A percentile compares a stretch with the other conserved stretches of the same genome.
phyloP scores from a whole-genome alignment of 78 protist genomes.

The Pigoraptor vietnamica region DNA sequence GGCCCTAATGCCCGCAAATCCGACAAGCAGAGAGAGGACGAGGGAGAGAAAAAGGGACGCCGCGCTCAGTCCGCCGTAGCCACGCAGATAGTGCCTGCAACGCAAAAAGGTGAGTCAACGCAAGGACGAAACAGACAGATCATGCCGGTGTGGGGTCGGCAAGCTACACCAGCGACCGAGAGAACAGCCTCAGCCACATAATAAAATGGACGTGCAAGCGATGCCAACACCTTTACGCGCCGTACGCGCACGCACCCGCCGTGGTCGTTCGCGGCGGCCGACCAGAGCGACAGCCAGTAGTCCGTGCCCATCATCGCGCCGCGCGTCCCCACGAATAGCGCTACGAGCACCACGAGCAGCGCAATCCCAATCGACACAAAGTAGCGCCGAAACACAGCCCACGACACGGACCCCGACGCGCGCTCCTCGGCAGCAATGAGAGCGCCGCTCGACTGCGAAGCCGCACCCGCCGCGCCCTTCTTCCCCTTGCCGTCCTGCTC shows the following conservation, averaged over 20 bases:
- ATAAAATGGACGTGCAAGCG: not conserved
- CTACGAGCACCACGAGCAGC: not conserved
- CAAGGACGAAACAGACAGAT: not conserved
- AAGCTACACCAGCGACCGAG: too few species aligned
- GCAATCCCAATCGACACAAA: not conserved
- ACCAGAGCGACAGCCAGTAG: not conserved
- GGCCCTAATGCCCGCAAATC: not conserved
- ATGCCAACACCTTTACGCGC: not conserved
- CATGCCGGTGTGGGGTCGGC: too few species aligned
- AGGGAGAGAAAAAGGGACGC: not conserved
- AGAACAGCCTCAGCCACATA: not conserved
- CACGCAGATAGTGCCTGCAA: not conserved
- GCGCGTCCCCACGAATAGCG: not conserved
- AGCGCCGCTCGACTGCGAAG: not conserved
- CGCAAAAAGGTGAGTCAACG: not conserved
- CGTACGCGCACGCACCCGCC: not conserved
- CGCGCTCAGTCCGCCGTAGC: not conserved
- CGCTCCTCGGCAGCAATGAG: constrained; percentile 23
- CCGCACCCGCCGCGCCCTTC: not conserved
- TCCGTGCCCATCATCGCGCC: not conserved
- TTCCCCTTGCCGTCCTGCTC: not conserved
- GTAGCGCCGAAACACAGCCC: constrained; percentile 13
- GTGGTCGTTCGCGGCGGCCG: not conserved
- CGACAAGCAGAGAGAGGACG: not conserved
- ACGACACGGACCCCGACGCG: constrained; percentile 7